These are phyloP conservation scores for Camellia granthamiana DNA, from an alignment of 148 eudicot genomes.

Conservation along the genomic window DNA sequence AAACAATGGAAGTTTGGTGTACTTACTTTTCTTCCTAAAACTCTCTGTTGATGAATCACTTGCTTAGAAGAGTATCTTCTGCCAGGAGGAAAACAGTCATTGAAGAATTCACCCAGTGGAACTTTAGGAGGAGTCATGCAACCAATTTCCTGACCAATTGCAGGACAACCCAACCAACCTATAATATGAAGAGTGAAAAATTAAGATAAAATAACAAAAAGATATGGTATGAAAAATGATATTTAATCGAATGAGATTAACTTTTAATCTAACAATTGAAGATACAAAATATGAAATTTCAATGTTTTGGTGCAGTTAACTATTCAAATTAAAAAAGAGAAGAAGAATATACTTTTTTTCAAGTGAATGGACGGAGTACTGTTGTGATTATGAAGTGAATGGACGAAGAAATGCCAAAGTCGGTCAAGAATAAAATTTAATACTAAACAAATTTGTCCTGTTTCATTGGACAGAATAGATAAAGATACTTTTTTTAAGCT, in stretches of 20 bases:
- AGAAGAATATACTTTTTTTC: background rate
- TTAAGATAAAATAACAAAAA: background rate
- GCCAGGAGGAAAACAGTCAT: slow-evolving; percentile 63
- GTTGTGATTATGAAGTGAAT: too few species aligned
- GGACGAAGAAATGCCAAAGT: too few species aligned
- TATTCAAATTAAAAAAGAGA: background rate
- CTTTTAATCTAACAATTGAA: too few species aligned
- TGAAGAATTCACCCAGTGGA: slow-evolving; percentile 77
- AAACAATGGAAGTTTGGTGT: too few species aligned
- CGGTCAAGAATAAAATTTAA: too few species aligned
- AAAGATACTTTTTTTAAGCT: too few species aligned
- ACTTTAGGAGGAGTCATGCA: slow-evolving; percentile 82
- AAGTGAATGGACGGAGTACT: too few species aligned
- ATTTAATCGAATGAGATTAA: background rate
- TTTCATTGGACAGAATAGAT: too few species aligned
- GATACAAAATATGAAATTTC: background rate
- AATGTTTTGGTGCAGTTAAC: background rate
- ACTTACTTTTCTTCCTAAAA: too few species aligned
- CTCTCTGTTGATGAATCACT: too few species aligned
- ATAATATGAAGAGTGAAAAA: slow-evolving; percentile 9
- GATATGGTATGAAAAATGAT: background rate
- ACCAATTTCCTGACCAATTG: slow-evolving; percentile 65
- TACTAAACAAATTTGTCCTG: too few species aligned
- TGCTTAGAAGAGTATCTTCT: slow-evolving; percentile 34
- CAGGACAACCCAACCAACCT: slow-evolving; percentile 97